Conservation (phyloP, 2,329 filamentous ascomycete species). For the Ophiocordyceps robertsii region DNA sequence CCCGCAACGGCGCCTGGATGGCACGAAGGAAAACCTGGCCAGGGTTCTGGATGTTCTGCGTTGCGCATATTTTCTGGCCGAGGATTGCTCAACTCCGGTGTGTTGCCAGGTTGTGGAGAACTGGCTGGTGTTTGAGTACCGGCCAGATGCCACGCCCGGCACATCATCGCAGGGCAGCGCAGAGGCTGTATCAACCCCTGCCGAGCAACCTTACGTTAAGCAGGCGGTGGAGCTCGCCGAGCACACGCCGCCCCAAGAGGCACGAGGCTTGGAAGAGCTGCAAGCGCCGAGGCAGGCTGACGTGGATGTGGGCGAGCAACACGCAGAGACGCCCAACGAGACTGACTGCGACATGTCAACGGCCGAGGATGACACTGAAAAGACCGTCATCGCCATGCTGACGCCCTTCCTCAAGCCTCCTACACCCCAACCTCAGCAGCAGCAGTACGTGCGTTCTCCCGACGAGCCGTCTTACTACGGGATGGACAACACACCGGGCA, state of each 20-base stretch:
- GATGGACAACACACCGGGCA: constrained; percentile 38
- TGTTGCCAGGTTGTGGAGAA: constrained; percentile 12
- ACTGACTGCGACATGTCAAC: neutral
- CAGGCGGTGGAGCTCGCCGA: neutral
- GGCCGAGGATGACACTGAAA: constrained; percentile 18
- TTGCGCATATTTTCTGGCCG: constrained; percentile 33
- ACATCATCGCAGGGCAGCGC: neutral
- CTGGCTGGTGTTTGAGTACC: constrained; percentile 20
- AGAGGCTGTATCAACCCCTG: neutral
- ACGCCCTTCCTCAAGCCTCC: constrained; percentile 33
- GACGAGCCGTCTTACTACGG: constrained; percentile 35
- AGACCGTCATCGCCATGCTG: constrained; percentile 32
- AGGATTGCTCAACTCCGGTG: constrained; percentile 26
- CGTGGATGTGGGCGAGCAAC: neutral
- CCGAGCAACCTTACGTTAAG: neutral
- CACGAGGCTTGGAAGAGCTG: neutral
- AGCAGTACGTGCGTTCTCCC: constrained; percentile 14
- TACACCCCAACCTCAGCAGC: constrained; percentile 21
- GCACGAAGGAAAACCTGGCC: constrained; percentile 26
- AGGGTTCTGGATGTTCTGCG: constrained; percentile 34
- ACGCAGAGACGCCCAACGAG: neutral
- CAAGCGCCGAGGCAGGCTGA: neutral
- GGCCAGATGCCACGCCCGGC: constrained; percentile 3
- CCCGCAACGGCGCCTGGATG: constrained; percentile 15
- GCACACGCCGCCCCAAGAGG: neutral